Conservation (phyloP, 352 stramenopile genomes). For the Phytophthora macrochlamydospora region DNA sequence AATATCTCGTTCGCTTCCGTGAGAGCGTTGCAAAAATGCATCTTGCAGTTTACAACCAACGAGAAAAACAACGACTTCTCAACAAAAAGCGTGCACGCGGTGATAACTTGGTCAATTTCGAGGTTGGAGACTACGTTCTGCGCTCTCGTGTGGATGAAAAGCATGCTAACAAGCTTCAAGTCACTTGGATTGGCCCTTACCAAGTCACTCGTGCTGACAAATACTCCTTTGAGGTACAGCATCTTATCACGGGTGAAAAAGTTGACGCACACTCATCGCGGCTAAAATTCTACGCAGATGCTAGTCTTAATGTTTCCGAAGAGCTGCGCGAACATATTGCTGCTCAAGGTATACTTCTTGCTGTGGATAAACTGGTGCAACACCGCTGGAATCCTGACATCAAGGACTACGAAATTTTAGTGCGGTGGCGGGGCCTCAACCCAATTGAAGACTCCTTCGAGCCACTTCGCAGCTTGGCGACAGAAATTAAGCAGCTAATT, state of each 20-base stretch:
- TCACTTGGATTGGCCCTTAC: conserved; percentile 20
- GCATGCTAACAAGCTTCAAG: conserved; percentile 12
- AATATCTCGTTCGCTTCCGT: neutral
- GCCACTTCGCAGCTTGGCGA: neutral
- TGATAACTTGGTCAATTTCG: conserved; percentile 18
- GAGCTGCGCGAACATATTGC: conserved; percentile 12
- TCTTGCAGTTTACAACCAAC: neutral
- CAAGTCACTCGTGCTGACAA: conserved; percentile 1
- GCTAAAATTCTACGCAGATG: conserved; percentile 17
- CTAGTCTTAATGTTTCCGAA: neutral
- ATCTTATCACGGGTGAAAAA: conserved; percentile 13
- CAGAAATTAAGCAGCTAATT: too few relatives aligned
- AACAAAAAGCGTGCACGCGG: conserved; percentile 11
- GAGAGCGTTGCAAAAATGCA: conserved; percentile 9
- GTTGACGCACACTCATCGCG: conserved; percentile 10
- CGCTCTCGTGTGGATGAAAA: conserved; percentile 15
- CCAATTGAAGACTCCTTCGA: conserved; percentile 15
- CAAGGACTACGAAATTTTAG: conserved; percentile 13
- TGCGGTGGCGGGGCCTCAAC: conserved; percentile 11
- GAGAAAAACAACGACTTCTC: conserved; percentile 7
- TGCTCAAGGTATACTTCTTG: conserved; percentile 5
- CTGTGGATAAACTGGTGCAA: conserved; percentile 6
- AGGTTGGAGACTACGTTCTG: conserved; percentile 10
- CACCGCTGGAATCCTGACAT: conserved; percentile 9
- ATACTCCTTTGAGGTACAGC: conserved; percentile 16